Conservation (phyloP, 345 rosid species). For the Brassica rapa region DNA sequence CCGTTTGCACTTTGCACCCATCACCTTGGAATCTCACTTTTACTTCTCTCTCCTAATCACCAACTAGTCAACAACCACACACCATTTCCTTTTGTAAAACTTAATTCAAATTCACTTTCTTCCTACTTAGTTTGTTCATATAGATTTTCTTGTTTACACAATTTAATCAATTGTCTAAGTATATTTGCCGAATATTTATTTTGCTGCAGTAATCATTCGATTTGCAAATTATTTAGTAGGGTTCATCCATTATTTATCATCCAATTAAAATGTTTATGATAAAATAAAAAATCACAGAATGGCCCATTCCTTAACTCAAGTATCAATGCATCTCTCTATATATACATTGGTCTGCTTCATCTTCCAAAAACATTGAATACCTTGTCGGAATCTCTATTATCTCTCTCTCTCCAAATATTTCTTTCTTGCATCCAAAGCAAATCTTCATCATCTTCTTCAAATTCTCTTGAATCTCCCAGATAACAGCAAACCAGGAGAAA, state of each 20-base stretch:
- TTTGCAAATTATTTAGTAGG: neutral
- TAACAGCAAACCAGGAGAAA: constrained; percentile 15
- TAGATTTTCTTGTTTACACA: neutral
- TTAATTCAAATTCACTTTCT: too few species aligned
- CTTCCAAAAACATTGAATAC: constrained; percentile 29
- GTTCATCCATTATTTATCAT: neutral
- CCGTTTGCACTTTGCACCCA: neutral
- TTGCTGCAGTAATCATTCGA: neutral
- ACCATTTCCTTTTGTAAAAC: neutral
- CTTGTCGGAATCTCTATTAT: neutral
- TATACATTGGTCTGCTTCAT: constrained; percentile 1
- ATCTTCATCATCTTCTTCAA: neutral
- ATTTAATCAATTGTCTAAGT: neutral
- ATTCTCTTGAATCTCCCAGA: constrained; percentile 17
- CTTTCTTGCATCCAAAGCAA: constrained; percentile 27
- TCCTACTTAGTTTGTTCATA: neutral
- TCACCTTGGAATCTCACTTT: neutral
- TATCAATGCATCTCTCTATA: constrained; percentile 10
- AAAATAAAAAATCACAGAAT: neutral
- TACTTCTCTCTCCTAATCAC: neutral
- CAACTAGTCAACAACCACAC: neutral
- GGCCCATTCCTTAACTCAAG: constrained; percentile 34
- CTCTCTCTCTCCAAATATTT: constrained; percentile 14
- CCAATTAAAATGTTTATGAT: neutral
- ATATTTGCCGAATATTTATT: neutral